Evolutionary conservation across 306 rosid genomes (phyloP), one percentile per base, ranked within the genome.

Genomic region (Dryas octopetala): DNA sequence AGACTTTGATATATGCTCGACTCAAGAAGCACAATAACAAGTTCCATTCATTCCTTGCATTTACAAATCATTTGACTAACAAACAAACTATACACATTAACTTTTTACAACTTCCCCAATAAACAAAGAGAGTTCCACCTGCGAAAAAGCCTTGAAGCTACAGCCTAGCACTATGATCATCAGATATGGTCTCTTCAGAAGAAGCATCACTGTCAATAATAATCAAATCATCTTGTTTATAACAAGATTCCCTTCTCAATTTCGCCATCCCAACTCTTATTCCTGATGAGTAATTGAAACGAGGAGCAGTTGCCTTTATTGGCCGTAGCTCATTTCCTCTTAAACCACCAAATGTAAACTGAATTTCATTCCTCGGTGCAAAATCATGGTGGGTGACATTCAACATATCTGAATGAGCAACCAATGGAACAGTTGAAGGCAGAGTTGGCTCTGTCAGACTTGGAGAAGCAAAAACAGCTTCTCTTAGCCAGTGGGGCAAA

Each of bases 131-230:
- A 48, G 52, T 68, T 64, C 64, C 60, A 75, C 68, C 78, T 49
- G 69, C 61, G 68, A 70, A 80, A 64, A n/a, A 71, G 62, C 65
- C 63, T 45, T 62, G 55, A 67, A 48, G 44, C 83, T 83, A 83
- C 49, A 73, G 68, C 84, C 81, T 83, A 70, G 83, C 78, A 61
- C 78, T 19, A 63, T 26, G 79, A 54, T 86, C 89, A 78, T 86
- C 96, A 10, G 90, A 90, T 84, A 87, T 79, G 43, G 96, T 90
- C 82, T 83, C 90, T 79, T 90, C 90, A n/a, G 96, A 90, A 66
- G 89, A 90, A 4, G 84, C 86, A 53, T 85, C 92, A 51, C 88
- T 82, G 50, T 86, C 87, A n/a, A 88, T 81, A 17, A 88, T 49
- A 52, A 90, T 86, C 79, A 86, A 76, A 11, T 80, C 69, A 46